Percentiles rank a stretch among this genome's conserved stretches.
Evolutionary conservation across 179 eudicot species (phyloP).

Genomic region (Actinidia polygama): DNA sequence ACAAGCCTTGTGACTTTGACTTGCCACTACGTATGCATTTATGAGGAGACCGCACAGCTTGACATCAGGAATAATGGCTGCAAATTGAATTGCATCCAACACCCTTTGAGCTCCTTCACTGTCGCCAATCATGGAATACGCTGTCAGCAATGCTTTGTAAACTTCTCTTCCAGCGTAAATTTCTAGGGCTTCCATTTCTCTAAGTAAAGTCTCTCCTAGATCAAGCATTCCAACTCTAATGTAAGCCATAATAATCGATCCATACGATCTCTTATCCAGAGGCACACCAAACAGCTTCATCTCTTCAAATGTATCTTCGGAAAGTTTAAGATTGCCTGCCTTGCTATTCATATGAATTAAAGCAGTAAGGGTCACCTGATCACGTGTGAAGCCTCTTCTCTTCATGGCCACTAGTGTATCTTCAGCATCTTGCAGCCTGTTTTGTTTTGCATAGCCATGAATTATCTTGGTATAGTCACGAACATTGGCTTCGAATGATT

Average conservation of each 20-base stretch:
- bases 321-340: conserved; percentile 66
- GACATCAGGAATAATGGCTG: conserved; percentile 76
- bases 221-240: conserved; percentile 65
- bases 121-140: conserved; percentile 85
- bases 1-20: conserved; percentile 60
- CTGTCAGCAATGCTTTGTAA: conserved; percentile 82
- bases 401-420: conserved; percentile 55
- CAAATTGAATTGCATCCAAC: conserved; percentile 73
- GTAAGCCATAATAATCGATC: conserved; percentile 93
- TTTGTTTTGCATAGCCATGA: conserved; percentile 67
- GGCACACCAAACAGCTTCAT: conserved; percentile 70
- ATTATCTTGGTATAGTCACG: conserved; percentile 94
- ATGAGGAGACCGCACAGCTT: conserved; percentile 77
- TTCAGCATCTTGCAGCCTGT: conserved; percentile 71
- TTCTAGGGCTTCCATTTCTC: conserved; percentile 72
- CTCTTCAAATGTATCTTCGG: conserved; percentile 71
- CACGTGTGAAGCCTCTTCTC: conserved; percentile 61
- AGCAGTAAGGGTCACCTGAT: conserved; percentile 82
- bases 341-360: conserved; percentile 91
- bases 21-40: conserved; percentile 68
- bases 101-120: conserved; percentile 77
- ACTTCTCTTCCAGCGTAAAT: conserved; percentile 80
- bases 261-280: conserved; percentile 80
- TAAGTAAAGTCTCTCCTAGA: conserved; percentile 58
- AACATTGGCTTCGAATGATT: conserved; percentile 83